Percentiles rank a stretch among this genome's conserved stretches.
phyloP scores from a whole-genome alignment of 2,329 filamentous ascomycete species.

The Cladosporium cucumerinum region DNA sequence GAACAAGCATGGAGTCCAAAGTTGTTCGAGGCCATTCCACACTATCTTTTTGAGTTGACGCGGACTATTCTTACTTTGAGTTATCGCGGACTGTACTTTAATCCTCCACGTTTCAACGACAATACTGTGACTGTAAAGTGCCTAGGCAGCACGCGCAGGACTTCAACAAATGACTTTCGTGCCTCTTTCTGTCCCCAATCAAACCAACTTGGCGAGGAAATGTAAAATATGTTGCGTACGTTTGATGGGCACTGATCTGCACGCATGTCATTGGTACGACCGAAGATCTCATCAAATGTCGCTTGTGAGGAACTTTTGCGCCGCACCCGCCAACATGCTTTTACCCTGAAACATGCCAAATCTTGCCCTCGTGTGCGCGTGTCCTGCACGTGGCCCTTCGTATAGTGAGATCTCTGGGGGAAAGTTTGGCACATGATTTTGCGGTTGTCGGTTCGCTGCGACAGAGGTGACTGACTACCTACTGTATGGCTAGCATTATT shows the following conservation, averaged over 20 bases:
- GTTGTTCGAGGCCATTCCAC: background rate
- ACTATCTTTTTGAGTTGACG: background rate
- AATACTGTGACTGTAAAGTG: background rate
- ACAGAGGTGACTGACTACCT: background rate
- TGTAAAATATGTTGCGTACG: background rate
- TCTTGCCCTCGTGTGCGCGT: background rate
- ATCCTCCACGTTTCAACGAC: background rate
- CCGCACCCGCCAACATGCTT: background rate
- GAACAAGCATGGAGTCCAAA: background rate
- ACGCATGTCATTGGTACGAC: background rate
- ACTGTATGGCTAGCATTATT: background rate
- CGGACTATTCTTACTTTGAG: background rate
- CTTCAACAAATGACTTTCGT: background rate
- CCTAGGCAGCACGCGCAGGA: background rate
- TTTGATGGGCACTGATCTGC: background rate
- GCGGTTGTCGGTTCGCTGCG: background rate
- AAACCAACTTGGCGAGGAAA: background rate
- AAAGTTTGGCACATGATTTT: background rate
- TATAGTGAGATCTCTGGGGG: background rate
- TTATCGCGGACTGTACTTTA: background rate
- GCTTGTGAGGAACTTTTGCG: background rate
- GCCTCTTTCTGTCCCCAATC: background rate
- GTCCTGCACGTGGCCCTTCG: background rate
- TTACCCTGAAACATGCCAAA: background rate
- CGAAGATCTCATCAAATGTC: background rate